Base-by-base conservation (phyloP, 371 early-diverging fungal genomes). In the Actinomortierella wolfii region DNA sequence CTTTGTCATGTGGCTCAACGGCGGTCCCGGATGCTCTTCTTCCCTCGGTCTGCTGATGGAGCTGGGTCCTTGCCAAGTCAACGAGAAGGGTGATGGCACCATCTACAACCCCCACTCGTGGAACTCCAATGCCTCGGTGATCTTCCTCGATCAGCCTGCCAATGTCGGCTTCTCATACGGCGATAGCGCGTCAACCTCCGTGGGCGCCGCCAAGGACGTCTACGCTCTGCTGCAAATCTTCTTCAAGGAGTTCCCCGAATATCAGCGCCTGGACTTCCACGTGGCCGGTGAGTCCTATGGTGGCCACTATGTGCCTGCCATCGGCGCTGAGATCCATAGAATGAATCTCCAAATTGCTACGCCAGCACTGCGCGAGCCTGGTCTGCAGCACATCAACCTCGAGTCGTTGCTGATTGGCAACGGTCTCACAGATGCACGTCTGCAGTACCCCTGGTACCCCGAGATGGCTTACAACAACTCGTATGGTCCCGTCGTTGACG, bases 371-470 rank as follows among this genome's bases (percentile, higher is more conserved):
- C 34, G 34, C 34, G 56, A 75, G 24, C 69, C 69, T 13, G 48
- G 67, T 8, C 74, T 83, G 59, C 63, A 76, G 13, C 61, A 76
- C 23, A 80, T 92, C 68, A 86, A 89, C 56, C 79, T 92, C 52
- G 84, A 85, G 57, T 84, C 86, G 45, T 69, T 96, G 51, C 78
- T 89, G 49, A 89, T 94, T 50, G 96, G 96, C 28, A 96, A 96
- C 64, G 96, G 95, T 8, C 76, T 94, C 66, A 90, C 90, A 8
- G 94, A 94, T 64, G 92, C 93, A 18, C 76, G 89, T 39, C 78
- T 85, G 3, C 96, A 96, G 79, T 94, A 92, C 82, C 82, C 89
- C 74, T 92, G 87, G 71, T 96, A 93, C 70, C 81, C 90, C 18
- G 73, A 87, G 59, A 92, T 92, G 88, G 89, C 87, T 1, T 89